These are phyloP conservation scores for Pseudoscleropodium purum DNA, from an alignment of 225 moss, liverwort and hornwort species.

Conservation along the genomic window DNA sequence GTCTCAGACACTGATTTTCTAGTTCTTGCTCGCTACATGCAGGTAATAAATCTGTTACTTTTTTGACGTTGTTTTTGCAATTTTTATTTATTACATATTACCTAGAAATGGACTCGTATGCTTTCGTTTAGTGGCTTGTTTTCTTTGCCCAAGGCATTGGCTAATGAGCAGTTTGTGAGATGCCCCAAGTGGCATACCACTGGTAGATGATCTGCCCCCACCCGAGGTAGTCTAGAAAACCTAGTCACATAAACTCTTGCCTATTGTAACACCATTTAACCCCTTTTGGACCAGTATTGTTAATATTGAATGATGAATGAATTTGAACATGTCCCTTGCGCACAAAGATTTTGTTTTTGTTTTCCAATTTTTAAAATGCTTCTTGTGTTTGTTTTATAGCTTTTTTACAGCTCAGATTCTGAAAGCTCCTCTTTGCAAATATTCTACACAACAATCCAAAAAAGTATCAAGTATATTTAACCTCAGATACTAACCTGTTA, in stretches of 20 bases:
- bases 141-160: neutral
- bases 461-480: neutral
- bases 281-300: neutral
- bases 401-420: neutral
- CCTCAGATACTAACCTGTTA: neutral
- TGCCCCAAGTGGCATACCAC: neutral
- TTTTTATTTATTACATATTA: neutral
- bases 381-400: neutral
- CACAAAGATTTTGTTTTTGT: neutral
- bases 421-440: neutral
- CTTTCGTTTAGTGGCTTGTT: neutral
- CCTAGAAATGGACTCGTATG: neutral
- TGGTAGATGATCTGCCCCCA: neutral
- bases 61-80: no score
- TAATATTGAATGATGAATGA: neutral
- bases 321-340: neutral
- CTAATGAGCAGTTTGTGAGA: neutral
- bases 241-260: neutral
- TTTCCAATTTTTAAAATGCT: neutral
- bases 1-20: constrained; percentile 66
- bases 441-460: neutral
- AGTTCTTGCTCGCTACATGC: constrained; percentile 97
- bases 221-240: neutral
- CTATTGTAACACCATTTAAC: neutral
- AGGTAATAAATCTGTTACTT: constrained; percentile 25